Conservation (phyloP, 306 rosid species). For the Trichosanthes cucumerina region DNA sequence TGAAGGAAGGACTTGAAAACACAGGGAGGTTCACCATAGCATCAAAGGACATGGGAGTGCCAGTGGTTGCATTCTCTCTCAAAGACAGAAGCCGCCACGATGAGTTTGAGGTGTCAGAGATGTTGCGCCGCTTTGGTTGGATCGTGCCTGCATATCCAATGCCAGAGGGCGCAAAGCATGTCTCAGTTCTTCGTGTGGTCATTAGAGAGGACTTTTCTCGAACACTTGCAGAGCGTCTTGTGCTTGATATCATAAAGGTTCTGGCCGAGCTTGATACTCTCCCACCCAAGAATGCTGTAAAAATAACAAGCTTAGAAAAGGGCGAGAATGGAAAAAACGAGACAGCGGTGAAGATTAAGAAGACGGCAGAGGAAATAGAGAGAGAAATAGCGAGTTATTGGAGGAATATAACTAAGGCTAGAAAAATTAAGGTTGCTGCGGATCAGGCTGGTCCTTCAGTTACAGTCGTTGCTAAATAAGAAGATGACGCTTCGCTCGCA, state of each 20-base stretch:
- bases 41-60: constrained; percentile 12
- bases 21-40: constrained; percentile 7
- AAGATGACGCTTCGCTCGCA: not conserved
- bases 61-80: constrained; percentile 11
- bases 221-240: not conserved
- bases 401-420: not conserved
- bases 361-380: not conserved
- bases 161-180: constrained; percentile 8
- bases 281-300: not conserved
- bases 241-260: constrained; percentile 1
- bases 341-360: not conserved
- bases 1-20: constrained; percentile 6
- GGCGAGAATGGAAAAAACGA: not conserved
- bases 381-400: not conserved
- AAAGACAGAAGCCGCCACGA: constrained; percentile 12
- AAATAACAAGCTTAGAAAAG: not conserved
- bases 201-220: constrained; percentile 13
- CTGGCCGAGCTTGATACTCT: constrained; percentile 7
- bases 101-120: constrained; percentile 5
- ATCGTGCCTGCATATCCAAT: constrained; percentile 14
- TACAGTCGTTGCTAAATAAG: not conserved
- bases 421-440: not conserved
- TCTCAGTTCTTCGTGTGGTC: constrained; percentile 8
- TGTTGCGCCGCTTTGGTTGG: constrained; percentile 11
- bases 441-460: not conserved